Evolutionary conservation across 2,329 filamentous ascomycete species (phyloP), one percentile per base, ranked within the genome.

Genomic region (Cladosporium sp.): DNA sequence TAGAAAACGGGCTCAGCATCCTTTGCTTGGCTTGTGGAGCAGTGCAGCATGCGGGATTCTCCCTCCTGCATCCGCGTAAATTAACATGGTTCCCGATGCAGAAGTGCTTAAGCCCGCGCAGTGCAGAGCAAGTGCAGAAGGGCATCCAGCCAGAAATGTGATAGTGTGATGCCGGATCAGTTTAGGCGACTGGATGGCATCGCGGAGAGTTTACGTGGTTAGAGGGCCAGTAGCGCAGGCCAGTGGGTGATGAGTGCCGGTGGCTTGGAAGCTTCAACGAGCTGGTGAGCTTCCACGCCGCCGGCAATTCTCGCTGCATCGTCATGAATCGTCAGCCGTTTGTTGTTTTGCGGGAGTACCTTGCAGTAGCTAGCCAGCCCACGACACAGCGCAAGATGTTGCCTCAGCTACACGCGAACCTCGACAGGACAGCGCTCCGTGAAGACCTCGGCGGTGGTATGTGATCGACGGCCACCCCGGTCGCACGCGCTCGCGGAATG

Each of bases 251-350:
- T 25, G 30, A 38, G 49, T 51, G 49, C 49, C 49, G 49, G 49
- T 51, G 49, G 49, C 34, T 50, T 51, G 49, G 19, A 51, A 51
- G 49, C 49, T 51, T 38, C 49, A 22, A 12, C 30, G n/a, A 20
- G 34, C 19, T 22, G 49, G 12, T 37, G 17, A 22, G 49, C 30
- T 51, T 51, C 34, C 30, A 8, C 25, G 25, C 25, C 25, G 25
- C 25, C 17, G 19, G 30, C 49, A 15, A 5, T 25, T 25, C 34
- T 39, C 30, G 30, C 30, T 34, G 30, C 30, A 9, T 34, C 11
- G 8, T 34, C 30, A 34, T 36, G 45, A n/a, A 36, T 51, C 34
- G 8, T 38, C 49, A 39, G 9, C 9, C 49, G 17, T 28, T 14
- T n/a, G 42, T 28, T 12, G 42, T 19, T 7, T 15, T 15, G 3